Conservation (phyloP, 1,284 basidiomycete species). For the Exsudoporus floridanus region DNA sequence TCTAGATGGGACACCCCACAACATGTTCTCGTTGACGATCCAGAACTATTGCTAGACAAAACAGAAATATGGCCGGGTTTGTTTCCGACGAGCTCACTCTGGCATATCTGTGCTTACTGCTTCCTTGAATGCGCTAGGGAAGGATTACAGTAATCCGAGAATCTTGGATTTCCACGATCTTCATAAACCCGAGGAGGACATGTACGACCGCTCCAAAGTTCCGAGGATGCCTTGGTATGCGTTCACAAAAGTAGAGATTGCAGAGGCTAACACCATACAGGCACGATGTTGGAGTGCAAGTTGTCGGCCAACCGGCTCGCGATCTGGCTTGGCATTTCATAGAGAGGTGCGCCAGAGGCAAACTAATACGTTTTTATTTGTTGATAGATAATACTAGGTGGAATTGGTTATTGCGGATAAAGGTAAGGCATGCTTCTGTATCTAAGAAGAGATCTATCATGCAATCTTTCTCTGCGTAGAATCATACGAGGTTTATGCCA, state of each 20-base stretch:
- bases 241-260: background rate
- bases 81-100: constrained; percentile 1
- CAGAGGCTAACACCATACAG: constrained; percentile 38
- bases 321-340: constrained; percentile 96
- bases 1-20: constrained; percentile 93
- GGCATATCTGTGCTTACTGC: background rate
- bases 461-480: constrained; percentile 44
- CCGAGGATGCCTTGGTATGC: constrained; percentile 95
- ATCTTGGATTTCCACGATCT: constrained; percentile 86
- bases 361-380: constrained; percentile 16
- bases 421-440: constrained; percentile 48
- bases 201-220: constrained; percentile 87
- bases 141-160: constrained; percentile 92
- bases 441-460: background rate
- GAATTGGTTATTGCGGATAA: constrained; percentile 90
- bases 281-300: constrained; percentile 96
- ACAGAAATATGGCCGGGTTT: constrained; percentile 84
- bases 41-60: constrained; percentile 55
- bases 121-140: constrained; percentile 50
- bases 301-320: constrained; percentile 94
- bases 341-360: constrained; percentile 60
- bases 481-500: constrained; percentile 89
- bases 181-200: constrained; percentile 90
- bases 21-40: constrained; percentile 88
- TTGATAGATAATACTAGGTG: constrained; percentile 52